phyloP scores from a whole-genome alignment of 2,329 filamentous ascomycete genomes.

The Chaetomiaceae sp. region DNA sequence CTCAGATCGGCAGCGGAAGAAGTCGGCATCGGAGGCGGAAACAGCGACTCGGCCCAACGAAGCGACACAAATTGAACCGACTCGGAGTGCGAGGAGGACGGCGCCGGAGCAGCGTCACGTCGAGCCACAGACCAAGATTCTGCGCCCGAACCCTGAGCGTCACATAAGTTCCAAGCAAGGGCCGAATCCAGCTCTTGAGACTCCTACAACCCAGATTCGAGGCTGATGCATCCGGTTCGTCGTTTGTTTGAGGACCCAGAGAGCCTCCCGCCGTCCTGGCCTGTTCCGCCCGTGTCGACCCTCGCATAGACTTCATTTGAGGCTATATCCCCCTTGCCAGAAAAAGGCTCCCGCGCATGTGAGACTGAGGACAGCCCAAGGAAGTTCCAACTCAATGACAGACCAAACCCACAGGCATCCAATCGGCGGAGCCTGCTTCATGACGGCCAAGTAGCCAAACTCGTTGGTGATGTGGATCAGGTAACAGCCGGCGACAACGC shows the following conservation, averaged over 20 bases:
- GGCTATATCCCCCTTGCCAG: slow-evolving; percentile 46
- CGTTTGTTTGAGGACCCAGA: not conserved
- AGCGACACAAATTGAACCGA: too few relatives aligned
- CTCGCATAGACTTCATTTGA: slow-evolving; percentile 29
- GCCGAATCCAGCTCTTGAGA: too few relatives aligned
- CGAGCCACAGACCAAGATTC: too few relatives aligned
- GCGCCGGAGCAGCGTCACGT: too few relatives aligned
- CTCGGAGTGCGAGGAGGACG: too few relatives aligned
- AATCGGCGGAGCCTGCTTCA: slow-evolving; percentile 87
- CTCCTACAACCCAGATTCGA: too few relatives aligned
- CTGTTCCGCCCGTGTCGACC: not conserved
- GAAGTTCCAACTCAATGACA: slow-evolving; percentile 76
- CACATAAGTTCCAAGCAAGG: too few relatives aligned
- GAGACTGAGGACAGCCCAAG: slow-evolving; percentile 57
- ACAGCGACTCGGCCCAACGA: too few relatives aligned
- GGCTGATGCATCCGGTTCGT: not conserved
- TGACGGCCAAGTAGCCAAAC: slow-evolving; percentile 76
- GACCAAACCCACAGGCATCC: slow-evolving; percentile 93
- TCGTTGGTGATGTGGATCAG: slow-evolving; percentile 77
- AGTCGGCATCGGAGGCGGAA: too few relatives aligned
- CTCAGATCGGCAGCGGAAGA: too few relatives aligned
- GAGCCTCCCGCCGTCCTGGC: too few relatives aligned
- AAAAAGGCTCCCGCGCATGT: slow-evolving; percentile 42
- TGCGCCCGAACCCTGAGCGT: too few relatives aligned
- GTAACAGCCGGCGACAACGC: slow-evolving; percentile 66